These are phyloP conservation scores for Thalassiosira mediterranea DNA, from an alignment of 352 stramenopile species.

Conservation along the genomic window DNA sequence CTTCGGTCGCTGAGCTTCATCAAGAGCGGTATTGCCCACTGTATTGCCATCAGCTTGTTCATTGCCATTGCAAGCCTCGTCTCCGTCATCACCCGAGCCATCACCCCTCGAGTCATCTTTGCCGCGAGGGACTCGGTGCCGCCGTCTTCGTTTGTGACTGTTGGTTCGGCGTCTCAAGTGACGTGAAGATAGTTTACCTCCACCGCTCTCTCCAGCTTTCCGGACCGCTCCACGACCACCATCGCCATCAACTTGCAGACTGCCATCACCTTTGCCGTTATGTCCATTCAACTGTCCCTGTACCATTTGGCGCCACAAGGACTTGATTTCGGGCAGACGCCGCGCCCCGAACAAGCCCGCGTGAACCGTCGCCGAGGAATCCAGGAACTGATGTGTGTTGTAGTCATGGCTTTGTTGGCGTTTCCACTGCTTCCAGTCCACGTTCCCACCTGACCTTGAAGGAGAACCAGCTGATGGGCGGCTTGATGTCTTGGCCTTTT, in stretches of 20 bases:
- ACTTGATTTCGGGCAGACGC: conserved; percentile 70
- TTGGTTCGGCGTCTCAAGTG: conserved; percentile 74
- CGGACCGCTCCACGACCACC: conserved; percentile 2
- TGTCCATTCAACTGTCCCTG: conserved; percentile 9
- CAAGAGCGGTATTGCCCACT: neutral
- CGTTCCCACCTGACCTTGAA: too few species aligned
- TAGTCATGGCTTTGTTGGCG: conserved; percentile 34
- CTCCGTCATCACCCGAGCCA: conserved; percentile 21
- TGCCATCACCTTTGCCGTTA: too few species aligned
- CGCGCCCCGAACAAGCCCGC: conserved; percentile 62
- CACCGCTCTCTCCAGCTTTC: conserved; percentile 49
- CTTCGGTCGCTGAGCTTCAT: too few species aligned
- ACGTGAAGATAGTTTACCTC: conserved; percentile 65
- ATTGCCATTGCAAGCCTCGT: conserved; percentile 7
- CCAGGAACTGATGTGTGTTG: conserved; percentile 65
- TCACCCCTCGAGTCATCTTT: too few species aligned
- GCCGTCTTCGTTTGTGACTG: conserved; percentile 46
- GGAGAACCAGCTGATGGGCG: too few species aligned
- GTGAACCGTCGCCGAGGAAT: conserved; percentile 63
- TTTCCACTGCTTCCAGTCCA: conserved; percentile 29
- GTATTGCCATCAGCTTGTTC: conserved; percentile 10
- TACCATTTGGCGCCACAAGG: conserved; percentile 39
- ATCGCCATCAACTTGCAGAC: too few species aligned
- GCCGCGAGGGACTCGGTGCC: conserved; percentile 63
- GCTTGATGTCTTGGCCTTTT: too few species aligned